A percentile compares a stretch with the other conserved stretches of the same genome.
phyloP scores from a whole-genome alignment of 2,329 filamentous ascomycete genomes.

The Akanthomyces uredinophilus region DNA sequence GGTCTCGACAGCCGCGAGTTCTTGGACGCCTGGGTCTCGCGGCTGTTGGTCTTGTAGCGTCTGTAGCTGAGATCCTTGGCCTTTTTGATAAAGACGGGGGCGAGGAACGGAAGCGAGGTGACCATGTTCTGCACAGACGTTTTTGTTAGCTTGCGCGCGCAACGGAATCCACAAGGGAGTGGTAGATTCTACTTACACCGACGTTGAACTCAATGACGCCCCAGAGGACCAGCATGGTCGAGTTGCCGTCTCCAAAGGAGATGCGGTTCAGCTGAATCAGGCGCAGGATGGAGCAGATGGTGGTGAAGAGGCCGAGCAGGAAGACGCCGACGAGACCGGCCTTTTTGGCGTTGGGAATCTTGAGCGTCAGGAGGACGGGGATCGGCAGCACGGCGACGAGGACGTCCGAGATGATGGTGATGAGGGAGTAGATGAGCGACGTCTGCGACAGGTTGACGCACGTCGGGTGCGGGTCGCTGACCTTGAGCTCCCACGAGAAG shows the following conservation, averaged over 20 bases:
- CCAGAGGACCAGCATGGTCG: slow-evolving; percentile 52
- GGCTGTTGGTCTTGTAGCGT: slow-evolving; percentile 26
- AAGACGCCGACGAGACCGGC: slow-evolving; percentile 47
- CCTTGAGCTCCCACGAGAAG: slow-evolving; percentile 38
- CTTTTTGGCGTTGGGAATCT: slow-evolving; percentile 43
- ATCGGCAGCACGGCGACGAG: slow-evolving; percentile 47
- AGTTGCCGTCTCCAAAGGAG: slow-evolving; percentile 47
- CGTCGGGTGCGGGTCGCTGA: slow-evolving; percentile 27
- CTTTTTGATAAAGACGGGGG: slow-evolving; percentile 38
- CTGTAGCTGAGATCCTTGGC: slow-evolving; percentile 38
- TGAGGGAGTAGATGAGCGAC: slow-evolving; percentile 46
- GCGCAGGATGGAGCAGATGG: slow-evolving; percentile 47
- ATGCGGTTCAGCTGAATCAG: slow-evolving; percentile 47
- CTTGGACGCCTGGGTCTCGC: slow-evolving; percentile 19
- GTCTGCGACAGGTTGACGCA: slow-evolving; percentile 40
- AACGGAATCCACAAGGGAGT: neutral
- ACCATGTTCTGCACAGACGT: slow-evolving; percentile 36
- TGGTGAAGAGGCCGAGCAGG: slow-evolving; percentile 49
- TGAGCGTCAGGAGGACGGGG: slow-evolving; percentile 43
- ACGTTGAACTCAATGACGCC: slow-evolving; percentile 54
- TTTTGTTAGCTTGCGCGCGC: neutral
- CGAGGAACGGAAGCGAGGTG: slow-evolving; percentile 41
- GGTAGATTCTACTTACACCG: slow-evolving; percentile 24
- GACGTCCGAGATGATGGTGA: slow-evolving; percentile 48
- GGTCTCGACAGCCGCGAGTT: slow-evolving; percentile 9